Conservation (phyloP, 371 early-diverging fungal genomes). For the Apophysomyces sp. region DNA sequence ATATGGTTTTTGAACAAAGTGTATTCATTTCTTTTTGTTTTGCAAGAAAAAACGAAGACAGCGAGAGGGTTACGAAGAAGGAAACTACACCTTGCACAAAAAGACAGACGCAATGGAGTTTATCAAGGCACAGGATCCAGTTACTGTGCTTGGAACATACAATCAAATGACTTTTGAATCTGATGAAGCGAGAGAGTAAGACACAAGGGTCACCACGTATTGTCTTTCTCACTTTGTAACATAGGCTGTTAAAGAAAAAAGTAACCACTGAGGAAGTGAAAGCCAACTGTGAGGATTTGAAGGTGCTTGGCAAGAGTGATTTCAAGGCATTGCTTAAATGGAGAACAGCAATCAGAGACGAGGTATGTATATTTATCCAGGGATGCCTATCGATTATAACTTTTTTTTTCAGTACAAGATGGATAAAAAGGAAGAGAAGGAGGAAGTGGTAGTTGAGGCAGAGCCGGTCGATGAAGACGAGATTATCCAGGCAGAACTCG, state of each 20-base stretch:
- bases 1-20: not conserved
- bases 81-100: slow-evolving; percentile 84
- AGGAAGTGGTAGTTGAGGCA: slow-evolving; percentile 43
- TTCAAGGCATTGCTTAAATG: slow-evolving; percentile 89
- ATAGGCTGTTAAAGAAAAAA: slow-evolving; percentile 55
- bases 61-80: slow-evolving; percentile 97
- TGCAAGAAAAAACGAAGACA: slow-evolving; percentile 77
- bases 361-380: slow-evolving; percentile 34
- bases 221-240: not conserved
- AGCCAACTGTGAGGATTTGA: slow-evolving; percentile 81
- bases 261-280: slow-evolving; percentile 82
- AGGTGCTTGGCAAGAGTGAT: slow-evolving; percentile 91
- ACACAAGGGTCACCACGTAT: not conserved
- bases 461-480: slow-evolving; percentile 61
- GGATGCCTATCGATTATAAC: slow-evolving; percentile 23
- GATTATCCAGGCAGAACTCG: slow-evolving; percentile 59
- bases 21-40: not conserved
- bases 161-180: slow-evolving; percentile 76
- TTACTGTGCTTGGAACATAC: slow-evolving; percentile 70
- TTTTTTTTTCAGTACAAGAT: slow-evolving; percentile 31
- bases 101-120: slow-evolving; percentile 75
- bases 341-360: slow-evolving; percentile 73
- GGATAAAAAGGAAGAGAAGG: slow-evolving; percentile 54
- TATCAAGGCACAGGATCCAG: slow-evolving; percentile 75
- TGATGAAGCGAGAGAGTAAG: slow-evolving; percentile 56